Conservation (phyloP, 2,329 filamentous ascomycete species). For the Xylogone sp. region DNA sequence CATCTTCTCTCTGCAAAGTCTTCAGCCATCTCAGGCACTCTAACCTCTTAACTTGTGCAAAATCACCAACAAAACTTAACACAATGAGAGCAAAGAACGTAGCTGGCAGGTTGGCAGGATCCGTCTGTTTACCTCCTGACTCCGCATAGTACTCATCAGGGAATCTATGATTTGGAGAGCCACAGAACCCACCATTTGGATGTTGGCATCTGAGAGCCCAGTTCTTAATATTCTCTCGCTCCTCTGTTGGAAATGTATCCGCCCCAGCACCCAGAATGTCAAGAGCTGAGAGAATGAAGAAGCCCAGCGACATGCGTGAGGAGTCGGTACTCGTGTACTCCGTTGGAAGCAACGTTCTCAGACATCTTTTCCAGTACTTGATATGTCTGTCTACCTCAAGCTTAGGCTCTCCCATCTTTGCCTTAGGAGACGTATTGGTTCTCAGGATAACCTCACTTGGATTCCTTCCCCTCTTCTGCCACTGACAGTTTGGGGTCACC, state of each 20-base stretch:
- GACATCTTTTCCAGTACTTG: slow-evolving; percentile 89
- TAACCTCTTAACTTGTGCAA: slow-evolving; percentile 62
- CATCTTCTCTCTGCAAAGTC: slow-evolving; percentile 73
- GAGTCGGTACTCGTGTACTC: slow-evolving; percentile 87
- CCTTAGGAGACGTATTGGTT: background rate
- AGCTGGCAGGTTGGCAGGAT: slow-evolving; percentile 79
- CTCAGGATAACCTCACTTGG: background rate
- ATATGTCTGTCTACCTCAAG: slow-evolving; percentile 67
- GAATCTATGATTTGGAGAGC: slow-evolving; percentile 65
- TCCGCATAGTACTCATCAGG: slow-evolving; percentile 28
- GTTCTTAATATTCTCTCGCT: slow-evolving; percentile 46
- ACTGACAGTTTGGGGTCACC: background rate
- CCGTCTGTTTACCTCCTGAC: slow-evolving; percentile 53
- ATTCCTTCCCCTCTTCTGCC: background rate
- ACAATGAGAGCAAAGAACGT: slow-evolving; percentile 84
- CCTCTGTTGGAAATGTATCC: slow-evolving; percentile 47
- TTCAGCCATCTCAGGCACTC: slow-evolving; percentile 72
- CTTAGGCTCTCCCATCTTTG: slow-evolving; percentile 24
- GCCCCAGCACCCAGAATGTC: slow-evolving; percentile 69
- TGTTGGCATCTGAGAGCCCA: slow-evolving; percentile 91
- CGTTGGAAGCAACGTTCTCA: slow-evolving; percentile 74
- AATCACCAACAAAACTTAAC: slow-evolving; percentile 57
- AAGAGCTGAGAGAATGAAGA: slow-evolving; percentile 82
- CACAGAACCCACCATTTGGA: slow-evolving; percentile 81
- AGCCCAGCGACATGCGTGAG: slow-evolving; percentile 83